Evolutionary conservation across 345 rosid genomes (phyloP), one percentile per base, ranked within the genome.

Genomic region (Salix arbutifolia): DNA sequence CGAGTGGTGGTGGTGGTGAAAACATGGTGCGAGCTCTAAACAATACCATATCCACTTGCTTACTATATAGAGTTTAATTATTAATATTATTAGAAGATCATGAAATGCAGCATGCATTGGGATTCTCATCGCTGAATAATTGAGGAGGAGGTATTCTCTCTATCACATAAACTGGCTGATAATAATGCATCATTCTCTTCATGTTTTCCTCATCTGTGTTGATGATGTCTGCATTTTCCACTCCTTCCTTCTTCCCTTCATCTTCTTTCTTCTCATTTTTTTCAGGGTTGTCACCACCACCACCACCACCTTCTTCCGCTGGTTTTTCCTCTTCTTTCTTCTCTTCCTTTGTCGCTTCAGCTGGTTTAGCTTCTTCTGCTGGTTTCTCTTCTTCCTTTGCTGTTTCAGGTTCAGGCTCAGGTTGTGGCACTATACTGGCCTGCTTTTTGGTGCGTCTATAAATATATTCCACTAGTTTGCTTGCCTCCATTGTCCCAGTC

Each of bases 51-150:
- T 5, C 35, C 5, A 5, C 37, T 35, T 35, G 37, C 37, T 35
- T 35, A 1, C 37, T 4, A 48, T 61, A 25, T 9, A 17, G 73
- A 70, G 48, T 40, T 48, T 46, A 60, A 67, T 67, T 18, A 67
- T 67, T 17, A 21, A 65, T 65, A 3, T 19, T 11, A 17, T 66
- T 9, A 37, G 25, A 66, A 26, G 33, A 74, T 87, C 80, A 96
- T 61, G 91, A 85, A 77, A 96, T 89, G 85, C 86, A 86, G 72
- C 99, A 96, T 7, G 99, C 99, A 72, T 96, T 92, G 21, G 98
- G 99, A 77, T 96, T 96, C 84, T 96, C 99, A 66, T 96, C 99
- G 52, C 99, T 96, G 81, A 93, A 96, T 69, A 93, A 89, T 83
- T 92, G 98, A 68, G 98, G 95, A 17, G 98, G 89, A 28, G 94